Percentiles rank a stretch among this genome's conserved stretches.
Evolutionary conservation across 2,329 filamentous ascomycete species (phyloP).

Genomic region (Aspergillus vadensis): DNA sequence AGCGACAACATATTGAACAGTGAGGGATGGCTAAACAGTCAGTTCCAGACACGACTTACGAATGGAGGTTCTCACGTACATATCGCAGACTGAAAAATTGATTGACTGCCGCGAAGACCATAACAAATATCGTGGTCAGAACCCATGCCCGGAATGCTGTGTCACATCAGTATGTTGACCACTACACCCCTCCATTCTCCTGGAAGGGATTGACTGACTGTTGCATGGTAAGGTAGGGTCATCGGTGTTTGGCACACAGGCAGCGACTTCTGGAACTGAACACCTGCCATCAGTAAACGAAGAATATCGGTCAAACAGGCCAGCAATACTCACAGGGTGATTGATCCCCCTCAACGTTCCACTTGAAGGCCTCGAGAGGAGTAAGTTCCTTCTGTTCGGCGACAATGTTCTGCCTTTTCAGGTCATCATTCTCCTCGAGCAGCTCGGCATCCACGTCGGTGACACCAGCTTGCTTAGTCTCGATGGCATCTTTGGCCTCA

Average conservation of each 20-base stretch:
- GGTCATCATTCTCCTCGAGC: slow-evolving; percentile 2
- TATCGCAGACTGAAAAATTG: slow-evolving; percentile 31
- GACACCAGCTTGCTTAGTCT: neutral
- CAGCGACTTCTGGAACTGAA: slow-evolving; percentile 41
- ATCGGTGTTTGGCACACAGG: slow-evolving; percentile 41
- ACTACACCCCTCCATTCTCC: too few relatives aligned
- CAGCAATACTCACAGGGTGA: slow-evolving; percentile 34
- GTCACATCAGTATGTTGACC: neutral
- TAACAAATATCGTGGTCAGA: slow-evolving; percentile 29
- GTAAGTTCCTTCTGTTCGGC: slow-evolving; percentile 35
- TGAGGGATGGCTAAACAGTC: slow-evolving; percentile 22
- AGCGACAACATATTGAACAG: slow-evolving; percentile 27
- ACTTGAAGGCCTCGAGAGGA: slow-evolving; percentile 39
- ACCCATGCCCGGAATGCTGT: slow-evolving; percentile 36
- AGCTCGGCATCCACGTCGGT: neutral
- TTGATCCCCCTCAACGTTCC: slow-evolving; percentile 42
- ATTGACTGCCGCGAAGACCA: slow-evolving; percentile 27
- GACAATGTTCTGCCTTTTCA: neutral
- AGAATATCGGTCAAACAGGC: neutral
- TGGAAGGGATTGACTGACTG: slow-evolving; percentile 22
- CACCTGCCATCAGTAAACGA: neutral
- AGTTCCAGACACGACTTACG: neutral
- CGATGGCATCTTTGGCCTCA: neutral
- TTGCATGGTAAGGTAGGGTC: slow-evolving; percentile 36
- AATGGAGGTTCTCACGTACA: slow-evolving; percentile 13